Evolutionary conservation across 2,329 filamentous ascomycete genomes (phyloP).

Genomic region (Aspergillus glaucus): DNA sequence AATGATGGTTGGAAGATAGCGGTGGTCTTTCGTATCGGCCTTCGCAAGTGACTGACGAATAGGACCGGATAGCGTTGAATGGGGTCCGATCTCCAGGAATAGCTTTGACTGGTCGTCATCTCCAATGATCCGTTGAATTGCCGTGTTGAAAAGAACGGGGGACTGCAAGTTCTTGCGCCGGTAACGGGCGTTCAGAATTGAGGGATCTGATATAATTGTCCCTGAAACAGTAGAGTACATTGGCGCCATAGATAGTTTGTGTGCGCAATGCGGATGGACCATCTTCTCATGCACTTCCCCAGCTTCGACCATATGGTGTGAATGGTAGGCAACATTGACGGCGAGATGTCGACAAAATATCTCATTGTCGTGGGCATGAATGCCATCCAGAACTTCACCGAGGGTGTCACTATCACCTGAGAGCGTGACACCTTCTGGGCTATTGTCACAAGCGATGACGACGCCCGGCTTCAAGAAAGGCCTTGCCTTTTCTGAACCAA

Average conservation of each 20-base stretch:
- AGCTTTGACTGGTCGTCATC: constrained; percentile 8
- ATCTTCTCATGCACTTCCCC: constrained; percentile 2
- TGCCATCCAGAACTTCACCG: neutral
- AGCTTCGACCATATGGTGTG: constrained; percentile 11
- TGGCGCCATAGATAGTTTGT: constrained; percentile 1
- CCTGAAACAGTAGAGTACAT: constrained; percentile 5
- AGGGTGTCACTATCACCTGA: neutral
- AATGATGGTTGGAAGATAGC: constrained; percentile 5
- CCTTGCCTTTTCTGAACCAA: neutral
- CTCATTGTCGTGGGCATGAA: neutral
- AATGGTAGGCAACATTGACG: neutral
- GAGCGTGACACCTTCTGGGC: neutral
- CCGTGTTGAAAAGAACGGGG: constrained; percentile 12
- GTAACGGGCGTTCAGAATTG: constrained; percentile 5
- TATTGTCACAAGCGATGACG: neutral
- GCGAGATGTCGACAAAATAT: constrained; percentile 1
- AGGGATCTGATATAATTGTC: neutral
- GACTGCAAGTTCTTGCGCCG: constrained; percentile 15
- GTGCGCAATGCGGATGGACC: neutral
- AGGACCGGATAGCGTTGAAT: constrained; percentile 17
- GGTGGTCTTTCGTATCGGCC: neutral
- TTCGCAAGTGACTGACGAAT: constrained; percentile 14
- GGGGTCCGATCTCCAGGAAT: constrained; percentile 26
- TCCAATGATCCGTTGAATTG: constrained; percentile 7
- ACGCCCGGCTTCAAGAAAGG: neutral